A percentile compares a stretch with the other conserved stretches of the same genome.
Evolutionary conservation across 495 filamentous ascomycete species (phyloP).

Genomic region (Apodospora peruviana): DNA sequence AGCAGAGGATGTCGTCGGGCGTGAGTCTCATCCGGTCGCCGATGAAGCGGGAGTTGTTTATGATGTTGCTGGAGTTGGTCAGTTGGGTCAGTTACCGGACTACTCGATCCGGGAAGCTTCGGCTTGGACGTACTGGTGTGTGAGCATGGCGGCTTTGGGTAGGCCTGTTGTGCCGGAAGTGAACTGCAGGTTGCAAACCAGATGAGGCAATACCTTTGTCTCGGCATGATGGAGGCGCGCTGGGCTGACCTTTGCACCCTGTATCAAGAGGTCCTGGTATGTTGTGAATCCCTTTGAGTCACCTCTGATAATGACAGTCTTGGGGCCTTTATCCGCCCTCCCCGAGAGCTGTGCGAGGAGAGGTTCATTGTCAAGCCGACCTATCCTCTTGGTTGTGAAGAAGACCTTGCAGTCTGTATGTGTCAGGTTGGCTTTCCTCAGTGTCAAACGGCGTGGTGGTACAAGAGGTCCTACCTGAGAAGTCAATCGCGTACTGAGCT

Average conservation of each 20-base stretch:
- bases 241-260: conserved; percentile 35
- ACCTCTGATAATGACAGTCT: conserved; percentile 52
- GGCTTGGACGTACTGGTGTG: conserved; percentile 57
- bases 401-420: conserved; percentile 50
- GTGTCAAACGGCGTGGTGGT: no score
- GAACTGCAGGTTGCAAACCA: conserved; percentile 67
- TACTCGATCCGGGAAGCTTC: no score
- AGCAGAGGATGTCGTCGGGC: conserved; percentile 59
- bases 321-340: conserved; percentile 27
- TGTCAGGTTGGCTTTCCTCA: conserved; percentile 5
- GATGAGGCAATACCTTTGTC: conserved; percentile 47
- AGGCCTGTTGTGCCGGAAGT: conserved; percentile 66
- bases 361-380: conserved; percentile 47
- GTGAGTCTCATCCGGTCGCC: conserved; percentile 62
- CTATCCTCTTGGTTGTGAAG: conserved; percentile 59
- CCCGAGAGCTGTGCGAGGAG: conserved; percentile 46
- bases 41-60: conserved; percentile 67
- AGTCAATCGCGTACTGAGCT: conserved; percentile 56
- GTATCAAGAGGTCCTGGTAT: conserved; percentile 45
- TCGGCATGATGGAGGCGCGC: conserved; percentile 28
- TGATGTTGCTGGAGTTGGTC: conserved; percentile 48
- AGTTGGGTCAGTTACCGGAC: background rate
- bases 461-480: conserved; percentile 45
- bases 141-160: conserved; percentile 72
- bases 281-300: conserved; percentile 43